Evolutionary conservation across 1,284 basidiomycete genomes (phyloP).

Genomic region (Coriolopsis trogii): DNA sequence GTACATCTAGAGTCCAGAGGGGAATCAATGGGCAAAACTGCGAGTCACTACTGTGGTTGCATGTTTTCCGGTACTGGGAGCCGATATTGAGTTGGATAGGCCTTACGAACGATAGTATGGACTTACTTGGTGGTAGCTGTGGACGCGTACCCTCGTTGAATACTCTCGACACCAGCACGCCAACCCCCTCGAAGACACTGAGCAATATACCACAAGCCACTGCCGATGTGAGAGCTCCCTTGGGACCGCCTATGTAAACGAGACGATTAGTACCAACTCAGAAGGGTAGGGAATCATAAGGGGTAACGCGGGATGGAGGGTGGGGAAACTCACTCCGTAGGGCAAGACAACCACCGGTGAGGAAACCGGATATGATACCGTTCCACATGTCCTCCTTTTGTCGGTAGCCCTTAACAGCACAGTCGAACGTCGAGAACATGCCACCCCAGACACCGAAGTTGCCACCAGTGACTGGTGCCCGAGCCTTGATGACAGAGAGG

Average conservation of each 20-base stretch:
- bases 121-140: slow-evolving; percentile 57
- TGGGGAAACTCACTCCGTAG: slow-evolving; percentile 76
- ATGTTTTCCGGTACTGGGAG: slow-evolving; percentile 41
- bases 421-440: slow-evolving; percentile 97
- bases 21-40: neutral
- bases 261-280: slow-evolving; percentile 7
- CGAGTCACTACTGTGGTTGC: slow-evolving; percentile 31
- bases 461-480: slow-evolving; percentile 96
- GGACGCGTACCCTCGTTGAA: slow-evolving; percentile 84
- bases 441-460: slow-evolving; percentile 99
- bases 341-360: slow-evolving; percentile 97
- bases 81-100: too few relatives aligned
- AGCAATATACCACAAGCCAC: slow-evolving; percentile 96
- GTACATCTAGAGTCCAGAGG: slow-evolving; percentile 33
- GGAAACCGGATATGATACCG: slow-evolving; percentile 96
- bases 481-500: slow-evolving; percentile 95
- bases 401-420: slow-evolving; percentile 94
- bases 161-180: slow-evolving; percentile 83
- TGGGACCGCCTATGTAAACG: slow-evolving; percentile 77
- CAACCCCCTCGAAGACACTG: slow-evolving; percentile 96
- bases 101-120: too few relatives aligned
- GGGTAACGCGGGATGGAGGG: neutral
- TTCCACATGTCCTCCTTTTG: slow-evolving; percentile 99
- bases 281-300: neutral
- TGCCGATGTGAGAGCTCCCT: slow-evolving; percentile 87